A percentile compares a stretch with the other conserved stretches of the same genome.
phyloP scores from a whole-genome alignment of 805 yeast species.

The Kluyveromyces siamensis region DNA sequence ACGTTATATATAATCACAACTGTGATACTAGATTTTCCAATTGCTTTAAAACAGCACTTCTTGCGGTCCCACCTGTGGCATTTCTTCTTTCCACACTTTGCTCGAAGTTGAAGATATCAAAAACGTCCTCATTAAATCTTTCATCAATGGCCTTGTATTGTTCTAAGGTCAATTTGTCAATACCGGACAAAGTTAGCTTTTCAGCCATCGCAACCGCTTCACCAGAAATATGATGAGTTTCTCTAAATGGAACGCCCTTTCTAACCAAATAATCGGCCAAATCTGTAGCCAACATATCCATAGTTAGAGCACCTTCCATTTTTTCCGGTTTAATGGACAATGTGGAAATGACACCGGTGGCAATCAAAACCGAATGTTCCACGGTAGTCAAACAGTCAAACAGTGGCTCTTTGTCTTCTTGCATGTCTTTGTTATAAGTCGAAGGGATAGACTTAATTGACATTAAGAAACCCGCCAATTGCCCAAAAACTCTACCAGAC shows the following conservation, averaged over 20 bases:
- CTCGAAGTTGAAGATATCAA: constrained; percentile 83
- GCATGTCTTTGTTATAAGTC: constrained; percentile 96
- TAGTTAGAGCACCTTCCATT: constrained; percentile 85
- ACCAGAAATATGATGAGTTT: constrained; percentile 97
- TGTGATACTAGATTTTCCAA: constrained; percentile 32
- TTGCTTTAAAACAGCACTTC: constrained; percentile 76
- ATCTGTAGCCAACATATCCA: constrained; percentile 99
- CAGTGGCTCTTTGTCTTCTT: constrained; percentile 98
- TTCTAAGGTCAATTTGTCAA: constrained; percentile 69
- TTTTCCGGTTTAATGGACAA: constrained; percentile 58
- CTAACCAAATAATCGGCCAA: constrained; percentile 95
- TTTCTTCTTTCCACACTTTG: constrained; percentile 92
- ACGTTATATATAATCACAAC: constrained; percentile 6
- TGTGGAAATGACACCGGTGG: constrained; percentile 94
- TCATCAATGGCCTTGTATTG: constrained; percentile 75
- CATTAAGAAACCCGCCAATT: constrained; percentile 92
- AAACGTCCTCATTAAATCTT: constrained; percentile 75
- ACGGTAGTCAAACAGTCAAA: constrained; percentile 86
- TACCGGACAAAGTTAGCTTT: constrained; percentile 64
- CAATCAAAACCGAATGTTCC: constrained; percentile 86
- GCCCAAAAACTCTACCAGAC: constrained; percentile 95
- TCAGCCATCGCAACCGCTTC: constrained; percentile 93
- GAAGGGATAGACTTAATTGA: constrained; percentile 95
- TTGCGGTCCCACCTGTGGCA: constrained; percentile 97
- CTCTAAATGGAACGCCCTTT: constrained; percentile 98